These are phyloP conservation scores for Rhizopogon roseolus DNA, from an alignment of 768 basidiomycete genomes.

Conservation along the genomic window DNA sequence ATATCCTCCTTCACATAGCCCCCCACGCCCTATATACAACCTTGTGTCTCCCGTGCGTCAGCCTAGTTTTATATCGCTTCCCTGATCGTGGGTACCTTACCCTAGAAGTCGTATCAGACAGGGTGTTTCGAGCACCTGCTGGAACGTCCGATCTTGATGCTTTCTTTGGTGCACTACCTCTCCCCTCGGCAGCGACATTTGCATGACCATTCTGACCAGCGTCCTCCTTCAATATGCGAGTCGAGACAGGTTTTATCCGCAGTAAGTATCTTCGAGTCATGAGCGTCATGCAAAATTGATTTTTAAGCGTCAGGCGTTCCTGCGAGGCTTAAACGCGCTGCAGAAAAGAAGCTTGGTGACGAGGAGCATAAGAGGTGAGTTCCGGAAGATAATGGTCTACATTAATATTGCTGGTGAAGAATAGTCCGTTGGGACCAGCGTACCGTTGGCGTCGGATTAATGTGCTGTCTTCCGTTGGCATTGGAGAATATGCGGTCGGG, in stretches of 20 bases:
- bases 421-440: no score
- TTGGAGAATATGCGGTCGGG: neutral
- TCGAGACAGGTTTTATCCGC: neutral
- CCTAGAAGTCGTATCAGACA: no score
- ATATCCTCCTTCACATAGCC: no score
- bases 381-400: neutral
- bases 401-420: neutral
- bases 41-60: no score
- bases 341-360: conserved; percentile 49
- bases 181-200: conserved; percentile 22
- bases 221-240: conserved; percentile 43
- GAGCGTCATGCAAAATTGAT: neutral
- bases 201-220: conserved; percentile 41
- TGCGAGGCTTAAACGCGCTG: conserved; percentile 47
- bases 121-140: no score
- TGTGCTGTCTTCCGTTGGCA: neutral
- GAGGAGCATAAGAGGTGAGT: conserved; percentile 55
- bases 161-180: conserved; percentile 21
- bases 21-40: no score
- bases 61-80: no score
- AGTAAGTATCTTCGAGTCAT: neutral
- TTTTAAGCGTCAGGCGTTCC: conserved; percentile 64
- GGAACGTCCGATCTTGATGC: no score
- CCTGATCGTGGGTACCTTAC: no score
- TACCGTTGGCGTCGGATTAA: neutral